Conservation (phyloP, 768 basidiomycete genomes). For the Multifurca ochricompacta region DNA sequence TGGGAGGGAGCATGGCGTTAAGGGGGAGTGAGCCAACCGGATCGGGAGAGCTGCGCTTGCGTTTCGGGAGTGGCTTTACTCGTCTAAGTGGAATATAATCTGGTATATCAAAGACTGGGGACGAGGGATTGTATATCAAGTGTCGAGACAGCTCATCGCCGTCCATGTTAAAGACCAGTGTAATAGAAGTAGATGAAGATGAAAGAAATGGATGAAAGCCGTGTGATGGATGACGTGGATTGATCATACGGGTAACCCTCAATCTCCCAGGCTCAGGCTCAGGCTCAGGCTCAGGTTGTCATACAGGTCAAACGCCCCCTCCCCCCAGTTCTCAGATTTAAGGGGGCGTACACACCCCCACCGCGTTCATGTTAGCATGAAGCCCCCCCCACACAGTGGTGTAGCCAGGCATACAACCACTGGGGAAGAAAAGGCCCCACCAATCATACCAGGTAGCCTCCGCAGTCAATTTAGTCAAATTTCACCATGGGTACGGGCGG, state of each 20-base stretch:
- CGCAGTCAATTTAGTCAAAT: too few relatives aligned
- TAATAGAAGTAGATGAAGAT: not conserved
- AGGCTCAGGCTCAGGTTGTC: not conserved
- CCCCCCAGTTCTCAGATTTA: too few relatives aligned
- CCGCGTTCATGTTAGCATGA: too few relatives aligned
- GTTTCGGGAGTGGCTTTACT: slow-evolving; percentile 74
- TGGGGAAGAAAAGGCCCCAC: too few relatives aligned
- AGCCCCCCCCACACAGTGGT: too few relatives aligned
- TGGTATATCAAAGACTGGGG: slow-evolving; percentile 44
- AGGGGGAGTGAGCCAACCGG: not conserved
- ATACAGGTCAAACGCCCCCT: too few relatives aligned
- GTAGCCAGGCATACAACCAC: too few relatives aligned
- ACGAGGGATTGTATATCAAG: slow-evolving; percentile 11
- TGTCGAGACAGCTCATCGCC: slow-evolving; percentile 12
- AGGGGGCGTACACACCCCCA: too few relatives aligned
- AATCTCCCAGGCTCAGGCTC: slow-evolving; percentile 3
- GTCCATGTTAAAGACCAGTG: slow-evolving; percentile 7
- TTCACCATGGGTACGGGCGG: too few relatives aligned
- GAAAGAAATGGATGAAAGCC: not conserved
- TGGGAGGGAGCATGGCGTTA: slow-evolving; percentile 24
- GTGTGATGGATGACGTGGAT: slow-evolving; percentile 14
- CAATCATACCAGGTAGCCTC: too few relatives aligned
- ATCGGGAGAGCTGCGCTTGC: slow-evolving; percentile 44
- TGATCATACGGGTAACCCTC: slow-evolving; percentile 3
- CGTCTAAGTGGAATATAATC: slow-evolving; percentile 56